Conservation (phyloP, 192 early-diverging fungal species). For the Podila clonocystis region DNA sequence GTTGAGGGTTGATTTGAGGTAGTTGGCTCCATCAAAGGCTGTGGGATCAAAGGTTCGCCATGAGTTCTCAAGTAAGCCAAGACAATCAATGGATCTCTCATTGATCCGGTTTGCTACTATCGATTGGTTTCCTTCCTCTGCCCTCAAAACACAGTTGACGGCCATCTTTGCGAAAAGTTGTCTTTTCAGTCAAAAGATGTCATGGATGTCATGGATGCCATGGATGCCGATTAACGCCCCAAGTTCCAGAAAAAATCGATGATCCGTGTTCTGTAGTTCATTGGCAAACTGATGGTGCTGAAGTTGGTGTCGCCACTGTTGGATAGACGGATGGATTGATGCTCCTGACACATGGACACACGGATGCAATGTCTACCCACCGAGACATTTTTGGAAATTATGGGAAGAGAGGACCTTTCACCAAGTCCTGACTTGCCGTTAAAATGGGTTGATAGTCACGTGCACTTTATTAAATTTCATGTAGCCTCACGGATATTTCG, state of each 20-base stretch:
- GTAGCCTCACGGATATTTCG: too few species aligned
- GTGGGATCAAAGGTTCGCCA: neutral
- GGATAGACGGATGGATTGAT: slow-evolving; percentile 2
- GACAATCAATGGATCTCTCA: neutral
- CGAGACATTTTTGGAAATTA: slow-evolving; percentile 6
- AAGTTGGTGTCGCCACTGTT: neutral
- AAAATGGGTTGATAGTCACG: neutral
- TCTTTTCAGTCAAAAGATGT: neutral
- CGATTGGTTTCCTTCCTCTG: neutral
- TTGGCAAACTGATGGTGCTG: neutral
- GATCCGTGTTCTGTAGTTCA: neutral
- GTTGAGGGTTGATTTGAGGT: too few species aligned
- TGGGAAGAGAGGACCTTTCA: slow-evolving; percentile 1
- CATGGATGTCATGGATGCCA: neutral
- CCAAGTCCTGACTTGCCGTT: neutral
- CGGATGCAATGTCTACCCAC: slow-evolving; percentile 3
- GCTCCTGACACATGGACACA: neutral
- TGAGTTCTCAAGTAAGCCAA: neutral
- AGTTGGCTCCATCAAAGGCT: neutral
- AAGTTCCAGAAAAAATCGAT: neutral
- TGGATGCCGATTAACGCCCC: slow-evolving; percentile 1
- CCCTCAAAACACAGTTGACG: neutral
- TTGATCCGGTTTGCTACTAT: neutral
- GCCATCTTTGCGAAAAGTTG: too few species aligned
- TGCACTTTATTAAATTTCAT: neutral